phyloP scores from a whole-genome alignment of 148 eudicot genomes.

The Rhododendron molle region DNA sequence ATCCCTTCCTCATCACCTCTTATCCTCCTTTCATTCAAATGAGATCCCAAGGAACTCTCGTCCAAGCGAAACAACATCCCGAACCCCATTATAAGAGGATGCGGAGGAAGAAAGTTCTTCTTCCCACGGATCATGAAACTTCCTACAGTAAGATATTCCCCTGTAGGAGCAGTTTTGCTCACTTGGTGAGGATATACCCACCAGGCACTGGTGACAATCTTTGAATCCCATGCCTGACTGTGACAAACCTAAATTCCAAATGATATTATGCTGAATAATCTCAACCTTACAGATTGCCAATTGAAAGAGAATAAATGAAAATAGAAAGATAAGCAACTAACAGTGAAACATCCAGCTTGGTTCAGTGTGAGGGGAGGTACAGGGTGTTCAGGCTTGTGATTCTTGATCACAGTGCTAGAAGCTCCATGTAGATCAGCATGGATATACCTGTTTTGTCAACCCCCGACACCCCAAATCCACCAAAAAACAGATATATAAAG shows the following conservation, averaged over 20 bases:
- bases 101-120: slow-evolving; percentile 97
- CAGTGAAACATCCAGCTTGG: slow-evolving; percentile 96
- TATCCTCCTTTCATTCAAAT: slow-evolving; percentile 94
- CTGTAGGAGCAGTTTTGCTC: slow-evolving; percentile 96
- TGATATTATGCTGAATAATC: neutral
- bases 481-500: neutral
- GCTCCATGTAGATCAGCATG: slow-evolving; percentile 99
- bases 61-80: slow-evolving; percentile 89
- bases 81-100: slow-evolving; percentile 94
- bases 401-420: slow-evolving; percentile 95
- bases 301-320: neutral
- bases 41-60: slow-evolving; percentile 92
- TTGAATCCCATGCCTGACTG: slow-evolving; percentile 98
- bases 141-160: slow-evolving; percentile 96
- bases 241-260: slow-evolving; percentile 74
- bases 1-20: slow-evolving; percentile 91
- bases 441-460: slow-evolving; percentile 55
- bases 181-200: slow-evolving; percentile 99
- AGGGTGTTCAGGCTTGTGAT: slow-evolving; percentile 83
- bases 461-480: neutral
- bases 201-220: slow-evolving; percentile 99
- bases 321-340: slow-evolving; percentile 31
- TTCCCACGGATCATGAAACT: slow-evolving; percentile 99
- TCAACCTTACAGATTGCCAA: neutral
- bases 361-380: slow-evolving; percentile 94